Conservation (phyloP, 306 rosid genomes). For the Sphenostylis stenocarpa region DNA sequence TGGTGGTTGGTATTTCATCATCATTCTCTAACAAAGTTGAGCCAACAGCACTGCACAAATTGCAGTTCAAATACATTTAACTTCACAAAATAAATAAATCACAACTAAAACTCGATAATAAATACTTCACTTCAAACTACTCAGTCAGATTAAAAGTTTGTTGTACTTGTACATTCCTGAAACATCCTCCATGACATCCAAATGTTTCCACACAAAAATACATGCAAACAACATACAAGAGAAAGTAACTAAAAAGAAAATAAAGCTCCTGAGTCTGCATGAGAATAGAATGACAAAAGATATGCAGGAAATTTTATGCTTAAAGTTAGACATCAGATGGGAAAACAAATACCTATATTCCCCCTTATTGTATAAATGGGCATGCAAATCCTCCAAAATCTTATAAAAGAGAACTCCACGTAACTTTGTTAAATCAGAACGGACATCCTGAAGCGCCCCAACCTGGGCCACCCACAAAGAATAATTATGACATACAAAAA, state of each 20-base stretch:
- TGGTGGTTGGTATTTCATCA: constrained; percentile 83
- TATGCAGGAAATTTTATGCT: not conserved
- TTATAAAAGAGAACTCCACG: constrained; percentile 87
- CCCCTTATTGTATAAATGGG: constrained; percentile 94
- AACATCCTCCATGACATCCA: constrained; percentile 15
- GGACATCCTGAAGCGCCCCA: constrained; percentile 99
- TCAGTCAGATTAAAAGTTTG: constrained; percentile 15
- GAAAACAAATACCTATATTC: constrained; percentile 74
- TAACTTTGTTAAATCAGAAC: constrained; percentile 89
- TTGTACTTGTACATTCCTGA: not conserved
- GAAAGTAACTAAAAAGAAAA: constrained; percentile 18
- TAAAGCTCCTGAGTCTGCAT: constrained; percentile 21
- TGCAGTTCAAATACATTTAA: constrained; percentile 34
- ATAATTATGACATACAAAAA: constrained; percentile 23
- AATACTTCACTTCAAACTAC: not conserved
- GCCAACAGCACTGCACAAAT: constrained; percentile 66
- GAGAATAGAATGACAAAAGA: constrained; percentile 33
- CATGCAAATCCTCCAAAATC: constrained; percentile 93
- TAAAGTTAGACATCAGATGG: constrained; percentile 7
- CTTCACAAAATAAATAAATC: constrained; percentile 22
- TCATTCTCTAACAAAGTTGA: constrained; percentile 71
- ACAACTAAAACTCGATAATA: constrained; percentile 5
- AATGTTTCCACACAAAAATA: constrained; percentile 11
- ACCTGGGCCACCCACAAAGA: constrained; percentile 57
- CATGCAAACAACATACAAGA: constrained; percentile 14